phyloP scores from a whole-genome alignment of 805 yeast species.

The Debaryomyces maramus region DNA sequence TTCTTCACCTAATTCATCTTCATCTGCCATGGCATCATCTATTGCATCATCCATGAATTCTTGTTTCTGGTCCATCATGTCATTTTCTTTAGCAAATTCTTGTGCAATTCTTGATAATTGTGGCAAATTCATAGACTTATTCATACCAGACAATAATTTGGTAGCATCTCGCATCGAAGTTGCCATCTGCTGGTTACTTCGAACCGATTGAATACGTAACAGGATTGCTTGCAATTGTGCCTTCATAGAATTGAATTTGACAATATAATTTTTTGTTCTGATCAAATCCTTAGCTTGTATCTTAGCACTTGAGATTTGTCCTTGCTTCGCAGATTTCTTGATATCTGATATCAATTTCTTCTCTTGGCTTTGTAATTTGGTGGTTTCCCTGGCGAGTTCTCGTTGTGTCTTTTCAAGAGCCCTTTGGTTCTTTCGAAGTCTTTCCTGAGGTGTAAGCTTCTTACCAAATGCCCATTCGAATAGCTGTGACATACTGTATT shows the following conservation, averaged over 20 bases:
- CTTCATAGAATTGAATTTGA: conserved; percentile 89
- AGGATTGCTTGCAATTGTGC: conserved; percentile 95
- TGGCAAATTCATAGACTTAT: conserved; percentile 85
- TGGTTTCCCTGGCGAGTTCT: conserved; percentile 85
- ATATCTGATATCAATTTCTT: conserved; percentile 83
- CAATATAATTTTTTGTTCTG: conserved; percentile 78
- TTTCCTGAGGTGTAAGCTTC: conserved; percentile 90
- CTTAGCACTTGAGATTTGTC: conserved; percentile 85
- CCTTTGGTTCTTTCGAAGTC: conserved; percentile 91
- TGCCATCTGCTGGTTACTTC: conserved; percentile 95
- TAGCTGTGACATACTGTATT: conserved; percentile 24
- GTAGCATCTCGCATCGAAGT: conserved; percentile 94
- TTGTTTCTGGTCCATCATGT: conserved; percentile 97
- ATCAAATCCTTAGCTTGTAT: conserved; percentile 95
- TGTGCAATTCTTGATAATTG: conserved; percentile 85
- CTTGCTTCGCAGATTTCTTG: conserved; percentile 86
- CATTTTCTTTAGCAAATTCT: conserved; percentile 94
- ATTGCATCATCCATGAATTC: conserved; percentile 98
- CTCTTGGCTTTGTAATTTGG: conserved; percentile 87
- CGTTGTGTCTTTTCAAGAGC: conserved; percentile 93
- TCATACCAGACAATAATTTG: conserved; percentile 79
- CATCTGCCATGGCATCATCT: conserved; percentile 94
- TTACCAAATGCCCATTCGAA: conserved; percentile 97
- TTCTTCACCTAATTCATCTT: conserved; percentile 73
- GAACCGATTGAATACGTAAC: conserved; percentile 84